phyloP scores from a whole-genome alignment of 2,329 filamentous ascomycete genomes.

The Talaromyces marneffei region DNA sequence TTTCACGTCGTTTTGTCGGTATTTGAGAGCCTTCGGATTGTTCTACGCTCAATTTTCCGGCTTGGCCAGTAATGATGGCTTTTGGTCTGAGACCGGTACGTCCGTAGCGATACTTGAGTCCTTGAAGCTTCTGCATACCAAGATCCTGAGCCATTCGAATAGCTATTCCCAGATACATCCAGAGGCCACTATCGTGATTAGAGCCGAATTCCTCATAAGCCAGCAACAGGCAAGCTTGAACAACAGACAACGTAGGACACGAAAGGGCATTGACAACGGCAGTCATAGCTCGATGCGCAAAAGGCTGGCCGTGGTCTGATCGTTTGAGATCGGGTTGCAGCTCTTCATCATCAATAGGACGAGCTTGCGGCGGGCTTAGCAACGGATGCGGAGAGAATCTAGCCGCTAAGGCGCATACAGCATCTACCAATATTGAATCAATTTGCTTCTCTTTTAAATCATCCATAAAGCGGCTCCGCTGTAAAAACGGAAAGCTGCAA shows the following conservation, averaged over 20 bases:
- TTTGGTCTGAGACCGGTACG: conserved; percentile 52
- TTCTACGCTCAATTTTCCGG: conserved; percentile 40
- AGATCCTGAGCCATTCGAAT: conserved; percentile 78
- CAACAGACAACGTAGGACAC: conserved; percentile 74
- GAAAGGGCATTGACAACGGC: conserved; percentile 76
- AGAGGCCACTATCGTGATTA: conserved; percentile 80
- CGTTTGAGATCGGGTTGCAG: conserved; percentile 30
- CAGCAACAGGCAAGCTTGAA: conserved; percentile 76
- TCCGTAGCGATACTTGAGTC: conserved; percentile 55
- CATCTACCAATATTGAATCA: conserved; percentile 79
- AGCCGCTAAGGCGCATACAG: conserved; percentile 74
- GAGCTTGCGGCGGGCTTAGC: conserved; percentile 46
- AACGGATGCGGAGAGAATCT: conserved; percentile 64
- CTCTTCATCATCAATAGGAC: conserved; percentile 42
- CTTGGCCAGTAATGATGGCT: conserved; percentile 44
- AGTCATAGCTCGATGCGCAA: conserved; percentile 76
- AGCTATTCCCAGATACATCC: conserved; percentile 87
- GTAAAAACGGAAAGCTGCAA: conserved; percentile 79
- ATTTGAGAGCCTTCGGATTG: conserved; percentile 40
- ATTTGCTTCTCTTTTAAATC: conserved; percentile 74
- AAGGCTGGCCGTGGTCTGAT: conserved; percentile 69
- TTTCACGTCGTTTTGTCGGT: conserved; percentile 14
- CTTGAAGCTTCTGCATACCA: conserved; percentile 75
- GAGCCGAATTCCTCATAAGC: conserved; percentile 87
- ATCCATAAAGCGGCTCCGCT: conserved; percentile 64